phyloP scores from a whole-genome alignment of 306 rosid species.

The Cicer bijugum region DNA sequence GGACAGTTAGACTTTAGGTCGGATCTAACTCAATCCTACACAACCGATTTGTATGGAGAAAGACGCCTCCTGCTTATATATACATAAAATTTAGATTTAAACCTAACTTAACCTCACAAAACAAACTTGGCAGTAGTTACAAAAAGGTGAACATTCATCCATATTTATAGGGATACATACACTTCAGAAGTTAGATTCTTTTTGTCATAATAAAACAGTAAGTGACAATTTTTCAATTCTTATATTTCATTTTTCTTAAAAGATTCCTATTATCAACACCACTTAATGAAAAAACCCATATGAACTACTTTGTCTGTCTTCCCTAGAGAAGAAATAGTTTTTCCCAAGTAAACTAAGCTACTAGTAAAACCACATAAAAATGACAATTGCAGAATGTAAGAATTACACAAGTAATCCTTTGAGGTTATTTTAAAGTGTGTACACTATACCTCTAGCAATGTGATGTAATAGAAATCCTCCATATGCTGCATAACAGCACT shows the following conservation, averaged over 20 bases:
- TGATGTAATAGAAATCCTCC: slow-evolving; percentile 96
- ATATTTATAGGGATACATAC: neutral
- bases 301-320: slow-evolving; percentile 25
- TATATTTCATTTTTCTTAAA: slow-evolving; percentile 8
- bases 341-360: neutral
- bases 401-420: slow-evolving; percentile 20
- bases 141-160: neutral
- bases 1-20: too few species aligned
- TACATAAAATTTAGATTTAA: too few species aligned
- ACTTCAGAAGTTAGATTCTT: neutral
- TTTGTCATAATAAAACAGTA: neutral
- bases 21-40: too few species aligned
- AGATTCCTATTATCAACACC: slow-evolving; percentile 1
- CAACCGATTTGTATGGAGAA: too few species aligned
- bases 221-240: neutral
- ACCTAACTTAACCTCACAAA: too few species aligned
- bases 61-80: too few species aligned
- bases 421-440: slow-evolving; percentile 20
- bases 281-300: neutral
- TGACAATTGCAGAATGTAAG: neutral
- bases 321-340: neutral
- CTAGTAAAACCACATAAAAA: slow-evolving; percentile 11
- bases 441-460: slow-evolving; percentile 76
- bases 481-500: slow-evolving; percentile 94
- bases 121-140: too few species aligned